Base-by-base conservation (phyloP, 768 basidiomycete genomes). In the Lactarius indigo region DNA sequence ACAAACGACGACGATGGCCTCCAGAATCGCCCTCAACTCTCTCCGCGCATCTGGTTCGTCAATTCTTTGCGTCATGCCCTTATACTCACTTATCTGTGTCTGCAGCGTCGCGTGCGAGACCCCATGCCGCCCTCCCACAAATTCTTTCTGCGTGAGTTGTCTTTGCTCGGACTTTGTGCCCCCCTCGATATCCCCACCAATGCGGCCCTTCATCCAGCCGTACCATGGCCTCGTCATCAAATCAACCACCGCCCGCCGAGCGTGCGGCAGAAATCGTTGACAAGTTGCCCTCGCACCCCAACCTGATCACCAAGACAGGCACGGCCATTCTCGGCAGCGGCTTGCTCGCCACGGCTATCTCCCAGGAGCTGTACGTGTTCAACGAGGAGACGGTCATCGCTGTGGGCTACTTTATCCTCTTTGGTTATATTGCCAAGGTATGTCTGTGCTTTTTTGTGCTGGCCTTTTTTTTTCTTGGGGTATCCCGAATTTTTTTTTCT, bases 381-480 rank as follows among this genome's bases (percentile, higher is more conserved):
- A 97, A 97, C 77, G 96, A 98, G 78, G 97, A 98, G 83, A 88
- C 92, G 28, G 89, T 98, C 70, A 83, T 98, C 56, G 87, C 92
- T 41, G 82, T 89, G 44, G 95, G 92, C 28, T 92, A 91, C 72
- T 80, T 90, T 70, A 88, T 96, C 67, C 86, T 97, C 73, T 85
- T 93, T 71, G 84, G 87, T 56, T 91, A 89, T 76, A 83, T 96
- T 72, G 93, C 85, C 73, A 90, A 88, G 85, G 91, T 89, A 76
- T 65, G 84, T 78, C 31, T 59, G 28, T 52, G 23, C 44, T 23
- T 52, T 50, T 3, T 18, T 63, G 5, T 15, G 9, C 44, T 17
- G 18, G 23, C 37, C 66, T 66, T 54, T 68, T 23, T 26, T 31
- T 31, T 31, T 31, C 31, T 31, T 17, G 23, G 56, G 17, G 17